Base-by-base conservation (phyloP, 2,329 filamentous ascomycete genomes). In the Fusarium phyllophilum region DNA sequence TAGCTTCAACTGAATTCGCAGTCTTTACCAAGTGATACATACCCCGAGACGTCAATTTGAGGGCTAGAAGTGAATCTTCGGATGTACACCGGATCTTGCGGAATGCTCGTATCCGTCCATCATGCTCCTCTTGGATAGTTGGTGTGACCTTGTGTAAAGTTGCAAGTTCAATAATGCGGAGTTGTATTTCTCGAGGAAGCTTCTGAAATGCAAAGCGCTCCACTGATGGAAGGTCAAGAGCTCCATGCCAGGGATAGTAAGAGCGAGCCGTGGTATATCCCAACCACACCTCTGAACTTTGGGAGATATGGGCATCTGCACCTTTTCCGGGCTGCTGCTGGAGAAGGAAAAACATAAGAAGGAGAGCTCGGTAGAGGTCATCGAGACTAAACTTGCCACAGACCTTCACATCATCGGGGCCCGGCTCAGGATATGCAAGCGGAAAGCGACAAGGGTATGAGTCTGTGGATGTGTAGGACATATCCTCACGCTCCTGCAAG, bases 51-150 rank as follows among this genome's bases (percentile, higher is more conserved):
- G 46, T 22, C 46, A 49, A 3, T 6, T n/a, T 49, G 6, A 49
- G 46, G 12, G 46, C 46, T 18, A 33, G 46, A 49, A 29, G 22
- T 49, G 46, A 49, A 1, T 49, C 46, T 49, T 49, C 46, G 15
- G 46, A n/a, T 11, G 46, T 33, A 22, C 20, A 49, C 3, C 9
- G 46, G 22, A 49, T 49, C 15, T 49, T 49, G 1, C 46, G 7
- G 29, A n/a, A 31, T 6, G 0, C 4, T 12, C 17, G 44, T 9
- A 14, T 0, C 44, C 17, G 20, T 22, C 12, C 3, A 15, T 17
- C 8, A 8, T 42, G 10, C n/a, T 2, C n/a, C 8, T 3, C 18
- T 46, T 29, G 5, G 8, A 46, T 13, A 14, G 44, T 48, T 10
- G 45, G 46, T 4, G 29, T 49, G 14, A 49, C 46, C 10, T 33